These are phyloP conservation scores for Tetrahymena borealis DNA, from an alignment of 73 alveolate genomes.

Conservation along the genomic window DNA sequence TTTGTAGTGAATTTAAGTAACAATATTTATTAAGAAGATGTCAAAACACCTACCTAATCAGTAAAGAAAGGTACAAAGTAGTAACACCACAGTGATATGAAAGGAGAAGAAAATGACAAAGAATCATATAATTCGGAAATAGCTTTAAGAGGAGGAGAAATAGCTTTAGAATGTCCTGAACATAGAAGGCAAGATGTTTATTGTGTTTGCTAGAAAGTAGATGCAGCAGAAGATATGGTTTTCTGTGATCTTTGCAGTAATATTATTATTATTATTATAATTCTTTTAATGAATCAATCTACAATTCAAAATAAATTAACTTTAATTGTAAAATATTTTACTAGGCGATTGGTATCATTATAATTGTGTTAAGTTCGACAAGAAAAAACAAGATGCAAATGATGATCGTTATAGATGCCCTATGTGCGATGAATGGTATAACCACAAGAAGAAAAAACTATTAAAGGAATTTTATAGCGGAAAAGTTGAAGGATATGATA, in stretches of 20 bases:
- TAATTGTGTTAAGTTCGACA: neutral
- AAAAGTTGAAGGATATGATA: neutral
- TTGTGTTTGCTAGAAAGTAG: neutral
- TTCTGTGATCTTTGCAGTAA: neutral
- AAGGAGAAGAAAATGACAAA: neutral
- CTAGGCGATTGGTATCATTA: neutral
- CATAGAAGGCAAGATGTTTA: neutral
- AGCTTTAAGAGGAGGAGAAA: neutral
- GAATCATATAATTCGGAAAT: neutral
- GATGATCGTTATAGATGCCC: neutral
- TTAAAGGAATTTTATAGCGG: neutral
- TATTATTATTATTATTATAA: neutral
- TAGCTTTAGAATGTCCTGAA: neutral
- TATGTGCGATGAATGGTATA: neutral
- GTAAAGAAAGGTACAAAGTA: neutral
- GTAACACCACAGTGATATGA: neutral
- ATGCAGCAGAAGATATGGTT: neutral
- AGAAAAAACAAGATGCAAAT: neutral
- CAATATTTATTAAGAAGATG: too few species aligned
- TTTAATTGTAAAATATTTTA: neutral
- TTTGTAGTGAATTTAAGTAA: neutral
- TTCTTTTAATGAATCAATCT: neutral
- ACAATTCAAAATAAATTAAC: neutral
- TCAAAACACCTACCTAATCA: neutral
- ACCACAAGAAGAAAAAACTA: neutral